phyloP scores from a whole-genome alignment of 306 rosid genomes.

The Gleditsia sinensis region DNA sequence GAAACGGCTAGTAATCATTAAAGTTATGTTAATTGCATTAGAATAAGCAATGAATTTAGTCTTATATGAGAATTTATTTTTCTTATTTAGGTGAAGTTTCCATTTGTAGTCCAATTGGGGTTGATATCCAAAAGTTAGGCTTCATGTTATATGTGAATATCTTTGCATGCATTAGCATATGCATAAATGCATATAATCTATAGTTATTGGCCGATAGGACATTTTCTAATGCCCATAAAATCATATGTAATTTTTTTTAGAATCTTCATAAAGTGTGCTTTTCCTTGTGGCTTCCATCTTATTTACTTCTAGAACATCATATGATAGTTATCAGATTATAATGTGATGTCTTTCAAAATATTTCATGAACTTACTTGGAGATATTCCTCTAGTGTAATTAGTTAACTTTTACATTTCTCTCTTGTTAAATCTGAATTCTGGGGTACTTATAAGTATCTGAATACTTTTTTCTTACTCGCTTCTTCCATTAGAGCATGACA shows the following conservation, averaged over 20 bases:
- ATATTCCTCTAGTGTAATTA: neutral
- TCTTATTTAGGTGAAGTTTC: no score
- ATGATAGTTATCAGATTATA: neutral
- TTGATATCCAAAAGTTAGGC: neutral
- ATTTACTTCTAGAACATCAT: no score
- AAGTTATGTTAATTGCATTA: neutral
- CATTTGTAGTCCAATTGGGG: neutral
- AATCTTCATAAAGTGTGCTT: no score
- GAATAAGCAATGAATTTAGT: no score
- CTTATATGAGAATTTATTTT: neutral
- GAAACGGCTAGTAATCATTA: neutral
- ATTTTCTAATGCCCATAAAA: no score
- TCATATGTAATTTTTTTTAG: no score
- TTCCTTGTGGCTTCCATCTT: no score
- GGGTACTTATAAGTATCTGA: neutral
- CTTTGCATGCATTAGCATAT: neutral
- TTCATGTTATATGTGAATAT: neutral
- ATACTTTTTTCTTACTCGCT: conserved; percentile 3
- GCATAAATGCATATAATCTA: no score
- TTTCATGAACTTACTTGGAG: conserved; percentile 6
- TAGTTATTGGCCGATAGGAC: neutral
- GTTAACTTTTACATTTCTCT: neutral
- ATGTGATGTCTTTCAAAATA: conserved; percentile 3
- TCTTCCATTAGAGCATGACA: neutral
- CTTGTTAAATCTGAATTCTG: conserved; percentile 10